These are phyloP conservation scores for Crucibulum laeve DNA, from an alignment of 768 basidiomycete species.

Conservation along the genomic window DNA sequence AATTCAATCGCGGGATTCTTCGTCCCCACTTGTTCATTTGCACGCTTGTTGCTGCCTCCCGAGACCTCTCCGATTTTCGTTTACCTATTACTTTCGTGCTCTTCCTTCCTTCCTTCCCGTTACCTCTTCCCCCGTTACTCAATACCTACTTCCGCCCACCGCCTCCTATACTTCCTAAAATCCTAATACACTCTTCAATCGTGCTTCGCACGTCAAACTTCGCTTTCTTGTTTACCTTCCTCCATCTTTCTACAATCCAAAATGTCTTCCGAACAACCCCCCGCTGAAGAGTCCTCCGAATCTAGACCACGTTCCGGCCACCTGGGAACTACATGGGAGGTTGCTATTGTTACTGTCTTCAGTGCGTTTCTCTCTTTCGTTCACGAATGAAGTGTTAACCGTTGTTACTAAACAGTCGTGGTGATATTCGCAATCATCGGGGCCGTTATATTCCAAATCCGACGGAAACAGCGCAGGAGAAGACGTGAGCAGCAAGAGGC, in stretches of 20 bases:
- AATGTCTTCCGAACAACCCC: not conserved
- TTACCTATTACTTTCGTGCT: too few relatives aligned
- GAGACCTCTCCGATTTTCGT: too few relatives aligned
- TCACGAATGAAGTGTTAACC: not conserved
- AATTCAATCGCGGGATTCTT: too few relatives aligned
- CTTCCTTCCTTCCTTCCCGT: too few relatives aligned
- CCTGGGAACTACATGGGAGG: slow-evolving; percentile 32
- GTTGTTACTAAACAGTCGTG: slow-evolving; percentile 9
- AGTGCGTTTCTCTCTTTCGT: slow-evolving; percentile 17
- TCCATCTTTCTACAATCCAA: slow-evolving; percentile 31
- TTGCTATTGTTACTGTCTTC: slow-evolving; percentile 27
- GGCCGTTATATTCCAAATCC: slow-evolving; percentile 12
- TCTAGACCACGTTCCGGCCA: slow-evolving; percentile 25
- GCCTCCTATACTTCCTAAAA: too few relatives aligned
- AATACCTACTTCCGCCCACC: too few relatives aligned
- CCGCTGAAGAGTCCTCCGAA: not conserved
- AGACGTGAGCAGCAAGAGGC: slow-evolving; percentile 2
- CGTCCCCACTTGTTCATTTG: too few relatives aligned
- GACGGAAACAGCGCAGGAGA: slow-evolving; percentile 7
- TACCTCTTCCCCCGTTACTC: too few relatives aligned
- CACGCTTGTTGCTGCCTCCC: too few relatives aligned
- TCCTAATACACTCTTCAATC: too few relatives aligned
- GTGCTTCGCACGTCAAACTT: too few relatives aligned
- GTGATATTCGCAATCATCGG: slow-evolving; percentile 13
- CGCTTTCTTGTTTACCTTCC: too few relatives aligned